Conservation (phyloP, 2,329 filamentous ascomycete genomes). For the Trichoderma afroharzianum region DNA sequence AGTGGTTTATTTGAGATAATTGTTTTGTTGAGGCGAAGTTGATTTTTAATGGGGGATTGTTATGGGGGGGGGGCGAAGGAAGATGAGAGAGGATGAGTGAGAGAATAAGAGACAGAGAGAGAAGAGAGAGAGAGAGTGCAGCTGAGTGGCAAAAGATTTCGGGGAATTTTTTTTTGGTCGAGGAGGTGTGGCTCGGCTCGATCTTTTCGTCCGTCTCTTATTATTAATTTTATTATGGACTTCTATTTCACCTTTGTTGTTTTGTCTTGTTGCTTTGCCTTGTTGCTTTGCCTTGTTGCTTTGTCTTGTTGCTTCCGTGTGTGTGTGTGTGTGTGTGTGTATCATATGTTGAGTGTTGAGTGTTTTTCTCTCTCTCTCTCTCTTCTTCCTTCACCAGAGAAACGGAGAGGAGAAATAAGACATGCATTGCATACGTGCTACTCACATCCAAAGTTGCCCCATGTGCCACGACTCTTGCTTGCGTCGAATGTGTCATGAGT, state of each 20-base stretch:
- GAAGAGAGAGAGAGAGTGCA: neutral
- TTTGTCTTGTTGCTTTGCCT: neutral
- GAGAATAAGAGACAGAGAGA: neutral
- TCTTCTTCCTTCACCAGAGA: neutral
- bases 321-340: neutral
- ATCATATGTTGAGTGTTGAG: neutral
- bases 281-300: neutral
- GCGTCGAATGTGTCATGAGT: neutral
- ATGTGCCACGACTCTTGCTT: neutral
- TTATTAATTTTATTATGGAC: no score
- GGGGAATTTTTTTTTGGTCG: neutral
- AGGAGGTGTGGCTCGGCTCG: neutral
- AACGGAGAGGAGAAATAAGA: constrained; percentile 4
- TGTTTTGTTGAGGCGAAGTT: neutral
- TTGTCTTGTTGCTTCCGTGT: no score
- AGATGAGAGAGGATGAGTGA: neutral
- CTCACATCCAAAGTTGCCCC: neutral
- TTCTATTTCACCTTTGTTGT: neutral
- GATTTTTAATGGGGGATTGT: neutral
- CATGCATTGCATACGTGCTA: constrained; percentile 6
- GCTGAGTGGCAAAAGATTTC: neutral
- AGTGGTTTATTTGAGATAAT: neutral
- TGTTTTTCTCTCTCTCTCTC: no score
- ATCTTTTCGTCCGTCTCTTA: neutral
- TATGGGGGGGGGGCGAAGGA: neutral